These are phyloP conservation scores for Dionaea muscipula DNA, from an alignment of 179 eudicot genomes.

Conservation along the genomic window DNA sequence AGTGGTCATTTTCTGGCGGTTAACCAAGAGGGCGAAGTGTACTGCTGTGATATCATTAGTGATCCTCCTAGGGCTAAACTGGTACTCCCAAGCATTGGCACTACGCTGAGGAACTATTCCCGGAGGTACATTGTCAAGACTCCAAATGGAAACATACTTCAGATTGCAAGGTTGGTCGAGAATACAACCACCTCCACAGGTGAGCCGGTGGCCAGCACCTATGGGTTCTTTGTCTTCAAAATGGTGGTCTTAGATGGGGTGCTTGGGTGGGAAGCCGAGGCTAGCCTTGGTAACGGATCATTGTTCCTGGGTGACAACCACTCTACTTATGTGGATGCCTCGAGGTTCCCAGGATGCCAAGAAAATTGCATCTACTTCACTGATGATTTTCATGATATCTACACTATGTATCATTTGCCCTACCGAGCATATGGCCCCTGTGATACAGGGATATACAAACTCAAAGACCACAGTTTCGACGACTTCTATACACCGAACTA, in stretches of 20 bases:
- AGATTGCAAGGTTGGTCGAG: conserved; percentile 7
- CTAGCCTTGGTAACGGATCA: conserved; percentile 4
- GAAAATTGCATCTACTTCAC: conserved; percentile 13
- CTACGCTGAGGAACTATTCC: background rate
- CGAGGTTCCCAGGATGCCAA: conserved; percentile 2
- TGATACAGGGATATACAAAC: conserved; percentile 8
- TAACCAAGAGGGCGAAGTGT: conserved; percentile 3
- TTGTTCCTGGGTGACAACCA: conserved; percentile 20
- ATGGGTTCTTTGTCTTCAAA: conserved; percentile 7
- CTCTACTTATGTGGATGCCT: conserved; percentile 9
- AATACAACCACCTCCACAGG: background rate
- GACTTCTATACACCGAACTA: background rate
- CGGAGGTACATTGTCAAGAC: conserved; percentile 15
- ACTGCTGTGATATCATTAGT: background rate
- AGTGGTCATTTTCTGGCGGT: conserved; percentile 8
- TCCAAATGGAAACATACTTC: conserved; percentile 12
- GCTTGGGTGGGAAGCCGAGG: conserved; percentile 6
- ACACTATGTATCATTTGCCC: conserved; percentile 8
- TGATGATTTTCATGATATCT: conserved; percentile 5
- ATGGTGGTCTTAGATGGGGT: background rate
- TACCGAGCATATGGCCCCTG: background rate
- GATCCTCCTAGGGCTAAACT: too few species aligned
- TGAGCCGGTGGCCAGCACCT: background rate
- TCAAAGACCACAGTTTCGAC: background rate
- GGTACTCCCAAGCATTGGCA: background rate